Conservation (phyloP, 805 yeast species). For the Yarrowia yakushimensis region DNA sequence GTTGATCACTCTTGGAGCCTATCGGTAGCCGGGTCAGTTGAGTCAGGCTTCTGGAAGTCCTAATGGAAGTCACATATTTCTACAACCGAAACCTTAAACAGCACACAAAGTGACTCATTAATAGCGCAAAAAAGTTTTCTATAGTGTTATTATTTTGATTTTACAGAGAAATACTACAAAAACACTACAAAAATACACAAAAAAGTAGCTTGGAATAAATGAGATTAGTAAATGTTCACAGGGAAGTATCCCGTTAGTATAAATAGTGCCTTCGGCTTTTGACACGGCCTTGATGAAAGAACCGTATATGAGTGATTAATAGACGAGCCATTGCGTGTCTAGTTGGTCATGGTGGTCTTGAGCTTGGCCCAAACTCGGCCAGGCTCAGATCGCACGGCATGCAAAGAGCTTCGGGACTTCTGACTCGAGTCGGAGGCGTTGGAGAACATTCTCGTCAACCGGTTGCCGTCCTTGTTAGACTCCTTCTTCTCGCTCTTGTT, state of each 20-base stretch:
- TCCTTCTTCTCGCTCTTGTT: background rate
- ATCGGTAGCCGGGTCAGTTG: no score
- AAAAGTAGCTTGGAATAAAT: background rate
- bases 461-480: background rate
- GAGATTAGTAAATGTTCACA: background rate
- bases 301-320: no score
- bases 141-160: no score
- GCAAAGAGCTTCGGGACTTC: slow-evolving; percentile 2
- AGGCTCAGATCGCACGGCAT: slow-evolving; percentile 20
- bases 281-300: no score
- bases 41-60: background rate
- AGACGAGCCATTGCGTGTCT: background rate
- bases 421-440: background rate
- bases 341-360: slow-evolving; percentile 28
- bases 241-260: background rate
- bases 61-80: background rate
- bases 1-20: no score
- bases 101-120: background rate
- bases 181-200: background rate
- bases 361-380: slow-evolving; percentile 26
- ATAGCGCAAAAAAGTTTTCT: slow-evolving; percentile 5
- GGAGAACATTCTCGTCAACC: slow-evolving; percentile 6
- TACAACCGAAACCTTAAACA: background rate
- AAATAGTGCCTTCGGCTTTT: background rate
- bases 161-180: background rate